Conservation (phyloP, 2,329 filamentous ascomycete species). For the Periconia sp. region DNA sequence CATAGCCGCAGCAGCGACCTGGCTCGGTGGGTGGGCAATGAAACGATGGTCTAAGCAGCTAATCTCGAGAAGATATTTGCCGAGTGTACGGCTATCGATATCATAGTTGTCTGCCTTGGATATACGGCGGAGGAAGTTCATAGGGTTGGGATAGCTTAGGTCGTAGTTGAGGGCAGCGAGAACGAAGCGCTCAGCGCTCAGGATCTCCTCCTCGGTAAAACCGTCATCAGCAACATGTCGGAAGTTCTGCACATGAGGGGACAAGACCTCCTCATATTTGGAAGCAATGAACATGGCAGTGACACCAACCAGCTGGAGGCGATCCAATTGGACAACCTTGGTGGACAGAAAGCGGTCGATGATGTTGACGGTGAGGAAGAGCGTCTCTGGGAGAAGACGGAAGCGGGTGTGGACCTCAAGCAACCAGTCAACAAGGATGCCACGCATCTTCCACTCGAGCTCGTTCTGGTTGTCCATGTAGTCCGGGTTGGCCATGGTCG, state of each 20-base stretch:
- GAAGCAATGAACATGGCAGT: conserved; percentile 99
- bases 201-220: conserved; percentile 92
- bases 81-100: conserved; percentile 94
- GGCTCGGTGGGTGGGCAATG: conserved; percentile 86
- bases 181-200: conserved; percentile 95
- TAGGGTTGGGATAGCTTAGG: conserved; percentile 97
- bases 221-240: conserved; percentile 96
- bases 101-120: conserved; percentile 99
- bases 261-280: conserved; percentile 98
- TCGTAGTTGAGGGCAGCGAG: conserved; percentile 92
- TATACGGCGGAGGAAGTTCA: conserved; percentile 99
- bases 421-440: conserved; percentile 96
- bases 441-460: conserved; percentile 97
- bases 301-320: conserved; percentile 93
- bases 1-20: conserved; percentile 91
- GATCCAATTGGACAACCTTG: conserved; percentile 95
- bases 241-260: conserved; percentile 96
- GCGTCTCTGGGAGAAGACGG: conserved; percentile 90
- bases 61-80: conserved; percentile 98
- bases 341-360: conserved; percentile 96
- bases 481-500: conserved; percentile 83
- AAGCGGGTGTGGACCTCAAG: conserved; percentile 98
- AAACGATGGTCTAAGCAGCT: conserved; percentile 94
- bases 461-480: conserved; percentile 97
- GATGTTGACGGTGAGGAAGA: conserved; percentile 97